Conservation (phyloP, 2,329 filamentous ascomycete species). For the Elsinoe arachidis region DNA sequence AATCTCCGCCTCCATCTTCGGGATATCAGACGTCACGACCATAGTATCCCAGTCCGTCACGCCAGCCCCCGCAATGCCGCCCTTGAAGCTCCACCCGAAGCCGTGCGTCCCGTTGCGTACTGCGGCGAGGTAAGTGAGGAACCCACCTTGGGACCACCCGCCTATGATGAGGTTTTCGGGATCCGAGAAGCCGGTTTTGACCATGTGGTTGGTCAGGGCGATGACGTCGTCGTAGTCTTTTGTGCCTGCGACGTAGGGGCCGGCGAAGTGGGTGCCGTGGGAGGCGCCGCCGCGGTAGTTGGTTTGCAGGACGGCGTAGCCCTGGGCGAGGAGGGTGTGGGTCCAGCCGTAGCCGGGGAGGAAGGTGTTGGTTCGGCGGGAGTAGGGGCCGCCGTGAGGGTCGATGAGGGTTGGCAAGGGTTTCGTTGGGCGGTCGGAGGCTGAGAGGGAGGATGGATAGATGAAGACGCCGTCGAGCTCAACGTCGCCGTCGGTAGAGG, state of each 20-base stretch:
- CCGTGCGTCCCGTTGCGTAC: constrained; percentile 30
- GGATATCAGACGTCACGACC: constrained; percentile 27
- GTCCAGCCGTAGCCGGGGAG: constrained; percentile 24
- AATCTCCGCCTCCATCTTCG: constrained; percentile 22
- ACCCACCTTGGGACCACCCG: constrained; percentile 34
- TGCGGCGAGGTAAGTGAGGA: constrained; percentile 30
- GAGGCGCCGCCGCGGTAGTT: constrained; percentile 34
- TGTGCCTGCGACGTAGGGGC: constrained; percentile 25
- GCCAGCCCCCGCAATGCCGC: constrained; percentile 31
- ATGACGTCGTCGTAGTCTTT: constrained; percentile 33
- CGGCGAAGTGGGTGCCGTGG: constrained; percentile 28
- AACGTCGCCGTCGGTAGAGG: constrained; percentile 24
- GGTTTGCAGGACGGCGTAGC: constrained; percentile 32
- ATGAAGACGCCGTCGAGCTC: constrained; percentile 25
- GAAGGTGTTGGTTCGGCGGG: constrained; percentile 25
- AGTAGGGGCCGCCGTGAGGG: constrained; percentile 32
- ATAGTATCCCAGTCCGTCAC: constrained; percentile 32
- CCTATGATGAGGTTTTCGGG: constrained; percentile 27
- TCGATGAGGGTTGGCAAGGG: constrained; percentile 29
- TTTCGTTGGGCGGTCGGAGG: constrained; percentile 10
- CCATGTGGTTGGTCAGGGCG: constrained; percentile 27
- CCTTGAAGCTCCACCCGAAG: constrained; percentile 31
- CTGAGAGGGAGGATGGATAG: constrained; percentile 17
- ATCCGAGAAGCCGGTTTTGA: constrained; percentile 28
- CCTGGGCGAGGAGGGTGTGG: constrained; percentile 27